Evolutionary conservation across 257 asterid species (phyloP).

Genomic region (Mitragyna speciosa): DNA sequence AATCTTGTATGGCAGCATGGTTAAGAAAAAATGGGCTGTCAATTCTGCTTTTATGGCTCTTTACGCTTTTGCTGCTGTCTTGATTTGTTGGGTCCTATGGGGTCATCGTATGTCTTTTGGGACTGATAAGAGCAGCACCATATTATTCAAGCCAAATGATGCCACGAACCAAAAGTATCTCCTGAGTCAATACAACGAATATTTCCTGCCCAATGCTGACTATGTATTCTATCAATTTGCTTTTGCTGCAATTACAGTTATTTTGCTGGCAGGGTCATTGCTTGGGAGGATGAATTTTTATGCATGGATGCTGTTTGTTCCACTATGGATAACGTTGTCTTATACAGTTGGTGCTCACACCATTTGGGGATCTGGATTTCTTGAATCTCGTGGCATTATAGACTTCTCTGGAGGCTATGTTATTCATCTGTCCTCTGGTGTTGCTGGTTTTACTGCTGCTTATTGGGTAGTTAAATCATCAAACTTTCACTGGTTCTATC

Average conservation of each 20-base stretch:
- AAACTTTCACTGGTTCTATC: neutral
- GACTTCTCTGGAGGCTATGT: conserved; percentile 82
- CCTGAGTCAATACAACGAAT: neutral
- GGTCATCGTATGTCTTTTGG: conserved; percentile 64
- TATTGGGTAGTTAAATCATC: conserved; percentile 54
- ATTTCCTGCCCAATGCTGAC: conserved; percentile 42
- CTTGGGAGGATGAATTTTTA: conserved; percentile 70
- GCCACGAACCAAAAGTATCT: conserved; percentile 28
- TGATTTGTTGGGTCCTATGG: conserved; percentile 70
- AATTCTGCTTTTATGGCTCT: conserved; percentile 78
- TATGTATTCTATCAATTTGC: conserved; percentile 60
- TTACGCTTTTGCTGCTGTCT: conserved; percentile 66
- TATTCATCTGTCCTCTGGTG: conserved; percentile 66
- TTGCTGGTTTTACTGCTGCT: conserved; percentile 82
- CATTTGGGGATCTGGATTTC: conserved; percentile 63
- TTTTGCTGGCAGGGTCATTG: conserved; percentile 59
- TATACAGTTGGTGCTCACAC: conserved; percentile 62
- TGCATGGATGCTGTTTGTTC: conserved; percentile 77
- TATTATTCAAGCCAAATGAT: conserved; percentile 39
- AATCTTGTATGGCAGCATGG: conserved; percentile 71
- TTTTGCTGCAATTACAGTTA: conserved; percentile 72
- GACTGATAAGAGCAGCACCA: conserved; percentile 11
- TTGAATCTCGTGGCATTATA: conserved; percentile 30
- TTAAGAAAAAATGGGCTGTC: conserved; percentile 73
- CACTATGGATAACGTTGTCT: conserved; percentile 57